Evolutionary conservation across 2,329 filamentous ascomycete species (phyloP), one percentile per base, ranked within the genome.

Genomic region (Penicillium sp.): DNA sequence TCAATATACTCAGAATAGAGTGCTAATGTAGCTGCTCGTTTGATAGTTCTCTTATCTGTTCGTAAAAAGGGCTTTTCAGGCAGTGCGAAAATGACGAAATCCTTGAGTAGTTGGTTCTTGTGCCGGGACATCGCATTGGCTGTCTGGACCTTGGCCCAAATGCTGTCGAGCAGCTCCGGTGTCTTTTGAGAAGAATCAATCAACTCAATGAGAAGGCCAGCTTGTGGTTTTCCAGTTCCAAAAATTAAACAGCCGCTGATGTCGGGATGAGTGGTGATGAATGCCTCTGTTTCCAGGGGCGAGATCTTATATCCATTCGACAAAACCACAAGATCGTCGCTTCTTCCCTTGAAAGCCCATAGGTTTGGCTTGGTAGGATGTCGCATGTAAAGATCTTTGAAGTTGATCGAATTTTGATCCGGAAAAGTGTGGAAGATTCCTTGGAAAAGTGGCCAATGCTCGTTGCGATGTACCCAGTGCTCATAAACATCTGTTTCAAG

Each of bases 401-500:
- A 63, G 17, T 64, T 65, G 43, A 67, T 73, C 42, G 70, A 69
- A 1, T 69, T 45, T 10, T 67, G 25, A 22, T 73, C 66, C 1
- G 73, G 73, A 54, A 76, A 76, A 4, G 67, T 73, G 17, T 67
- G 58, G 50, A 67, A 65, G 39, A 66, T 61, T 14, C 67, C 67
- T 63, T 75, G 68, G 12, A 63, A 57, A 1, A 66, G 65, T 51
- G 47, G 56, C 22, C 60, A 57, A 17, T 76, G 64, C 35, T 69
- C 57, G 7, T 75, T 68, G 11, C 75, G 73, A 22, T 22, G 63
- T 14, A 79, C 66, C 57, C 72, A 73, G 42, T 76, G 70, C 60
- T 79, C 77, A 50, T 73, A 75, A 0, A 72, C 62, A 39, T 65
- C 64, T 25, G 61, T 58, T 31, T 70, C 67, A 52, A 62, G 50